A percentile compares a stretch with the other conserved stretches of the same genome.
These are phyloP conservation scores for Parasitella parasitica DNA, from an alignment of 371 early-diverging fungal species.

Conservation along the genomic window DNA sequence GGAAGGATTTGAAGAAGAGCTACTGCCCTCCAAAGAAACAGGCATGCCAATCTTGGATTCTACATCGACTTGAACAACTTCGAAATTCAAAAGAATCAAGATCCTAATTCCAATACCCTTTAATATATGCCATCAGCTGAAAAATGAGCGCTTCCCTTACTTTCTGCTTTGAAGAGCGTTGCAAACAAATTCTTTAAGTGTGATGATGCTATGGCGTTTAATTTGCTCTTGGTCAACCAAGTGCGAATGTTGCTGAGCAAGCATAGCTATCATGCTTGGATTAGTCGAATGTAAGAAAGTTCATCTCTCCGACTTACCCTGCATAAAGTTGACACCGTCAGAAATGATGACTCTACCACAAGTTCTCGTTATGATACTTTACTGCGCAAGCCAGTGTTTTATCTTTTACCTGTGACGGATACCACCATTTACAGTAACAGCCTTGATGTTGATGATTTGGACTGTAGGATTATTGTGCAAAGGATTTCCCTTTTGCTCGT, in stretches of 20 bases:
- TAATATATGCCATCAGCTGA: too few species aligned
- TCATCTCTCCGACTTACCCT: slow-evolving; percentile 42
- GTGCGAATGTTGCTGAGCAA: slow-evolving; percentile 56
- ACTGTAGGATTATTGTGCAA: slow-evolving; percentile 39
- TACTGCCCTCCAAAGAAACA: slow-evolving; percentile 26
- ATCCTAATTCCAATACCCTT: too few species aligned
- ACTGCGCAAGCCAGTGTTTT: slow-evolving; percentile 1
- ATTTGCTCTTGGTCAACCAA: slow-evolving; percentile 50
- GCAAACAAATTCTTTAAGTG: slow-evolving; percentile 48
- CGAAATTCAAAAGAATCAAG: slow-evolving; percentile 56
- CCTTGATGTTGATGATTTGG: slow-evolving; percentile 68
- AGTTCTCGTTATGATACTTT: not conserved
- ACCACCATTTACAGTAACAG: slow-evolving; percentile 29
- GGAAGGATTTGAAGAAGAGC: slow-evolving; percentile 17
- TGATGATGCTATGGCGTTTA: slow-evolving; percentile 52
- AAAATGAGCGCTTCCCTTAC: slow-evolving; percentile 26
- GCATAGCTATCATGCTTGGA: slow-evolving; percentile 52
- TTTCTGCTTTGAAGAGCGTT: slow-evolving; percentile 58
- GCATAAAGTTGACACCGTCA: slow-evolving; percentile 67
- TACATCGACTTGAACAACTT: slow-evolving; percentile 35
- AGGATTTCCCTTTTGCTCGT: slow-evolving; percentile 33
- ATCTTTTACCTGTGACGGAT: slow-evolving; percentile 56
- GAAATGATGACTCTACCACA: slow-evolving; percentile 63
- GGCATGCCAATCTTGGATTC: slow-evolving; percentile 48
- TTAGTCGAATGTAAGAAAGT: not conserved